A percentile compares a stretch with the other conserved stretches of the same genome.
Conservation (phyloP, 805 yeast genomes). For the Ogataea ramenticola region DNA sequence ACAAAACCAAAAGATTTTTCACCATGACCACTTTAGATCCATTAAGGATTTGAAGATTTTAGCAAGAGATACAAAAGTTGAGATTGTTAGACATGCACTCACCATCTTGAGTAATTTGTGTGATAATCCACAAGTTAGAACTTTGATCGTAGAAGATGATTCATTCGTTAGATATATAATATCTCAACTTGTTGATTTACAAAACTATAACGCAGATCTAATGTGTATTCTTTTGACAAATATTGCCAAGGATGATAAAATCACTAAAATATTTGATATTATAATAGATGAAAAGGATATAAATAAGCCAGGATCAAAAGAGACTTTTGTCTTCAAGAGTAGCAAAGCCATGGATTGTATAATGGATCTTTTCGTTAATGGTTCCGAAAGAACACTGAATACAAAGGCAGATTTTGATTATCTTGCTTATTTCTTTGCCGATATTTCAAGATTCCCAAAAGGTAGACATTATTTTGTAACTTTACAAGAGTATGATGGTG, state of each 20-base stretch:
- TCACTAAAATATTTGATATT: constrained; percentile 43
- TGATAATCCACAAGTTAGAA: constrained; percentile 59
- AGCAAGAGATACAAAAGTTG: constrained; percentile 44
- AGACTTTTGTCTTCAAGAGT: constrained; percentile 41
- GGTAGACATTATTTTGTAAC: constrained; percentile 78
- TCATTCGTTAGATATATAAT: constrained; percentile 44
- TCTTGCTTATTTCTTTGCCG: constrained; percentile 83
- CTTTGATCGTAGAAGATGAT: constrained; percentile 56
- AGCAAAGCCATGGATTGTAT: constrained; percentile 63
- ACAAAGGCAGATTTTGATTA: constrained; percentile 73
- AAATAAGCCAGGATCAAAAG: constrained; percentile 27
- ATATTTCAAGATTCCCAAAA: constrained; percentile 64
- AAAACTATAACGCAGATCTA: constrained; percentile 67
- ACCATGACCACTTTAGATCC: constrained; percentile 61
- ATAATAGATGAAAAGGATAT: constrained; percentile 24
- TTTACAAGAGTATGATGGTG: constrained; percentile 63
- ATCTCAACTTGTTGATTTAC: constrained; percentile 42
- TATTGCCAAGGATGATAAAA: constrained; percentile 68
- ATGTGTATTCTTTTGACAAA: constrained; percentile 81
- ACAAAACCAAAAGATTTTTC: constrained; percentile 56
- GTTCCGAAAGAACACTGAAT: constrained; percentile 65
- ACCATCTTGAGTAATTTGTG: constrained; percentile 81
- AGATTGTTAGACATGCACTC: constrained; percentile 56
- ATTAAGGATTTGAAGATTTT: constrained; percentile 63
- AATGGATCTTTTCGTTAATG: constrained; percentile 85